Base-by-base conservation (phyloP, 2,329 filamentous ascomycete species). In the Colletotrichum phormii region DNA sequence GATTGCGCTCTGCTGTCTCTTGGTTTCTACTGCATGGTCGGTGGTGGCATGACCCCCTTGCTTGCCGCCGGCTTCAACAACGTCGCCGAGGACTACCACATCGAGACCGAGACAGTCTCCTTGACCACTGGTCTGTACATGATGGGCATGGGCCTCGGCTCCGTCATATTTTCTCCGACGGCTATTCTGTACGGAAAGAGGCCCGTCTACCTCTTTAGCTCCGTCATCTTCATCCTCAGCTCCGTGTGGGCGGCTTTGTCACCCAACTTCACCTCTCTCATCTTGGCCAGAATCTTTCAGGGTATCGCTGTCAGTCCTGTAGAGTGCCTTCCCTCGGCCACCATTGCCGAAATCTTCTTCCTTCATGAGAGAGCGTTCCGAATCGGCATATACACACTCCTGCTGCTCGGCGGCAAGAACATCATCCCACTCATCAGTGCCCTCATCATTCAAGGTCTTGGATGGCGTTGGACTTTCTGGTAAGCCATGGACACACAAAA, bases 341-440 rank as follows among this genome's bases (percentile, higher is more conserved):
- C 95, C 0, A 96, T 98, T 78, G 95, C 95, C 4, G 96, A 98
- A 82, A 98, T 98, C 73, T 98, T 95, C 85, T 98, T 98, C 79
- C 86, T 98, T 24, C 96, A 98, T 78, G 96, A 98, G 83, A 89
- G 96, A 73, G 96, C 96, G 0, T 98, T 95, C 80, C 92, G 96
- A 5, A 91, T 98, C 57, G 97, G 97, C 11, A 95, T 98, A 29
- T 98, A 98, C 80, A 98, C 95, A 0, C 84, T 98, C 24, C 86
- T 98, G 6, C 87, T 98, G 13, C 88, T 98, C 0, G 94, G 95
- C 15, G 95, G 95, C 62, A 98, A 98, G 86, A 98, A 98, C 77
- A 80, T 98, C 75, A 88, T 98, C 5, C 96, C 96, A 0, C 84
- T 98, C 29, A 92, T 97, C 29, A 97, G 94, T 80, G 96, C 96